Conservation (phyloP, 2,329 filamentous ascomycete genomes). For the Penicillium griseofulvum region DNA sequence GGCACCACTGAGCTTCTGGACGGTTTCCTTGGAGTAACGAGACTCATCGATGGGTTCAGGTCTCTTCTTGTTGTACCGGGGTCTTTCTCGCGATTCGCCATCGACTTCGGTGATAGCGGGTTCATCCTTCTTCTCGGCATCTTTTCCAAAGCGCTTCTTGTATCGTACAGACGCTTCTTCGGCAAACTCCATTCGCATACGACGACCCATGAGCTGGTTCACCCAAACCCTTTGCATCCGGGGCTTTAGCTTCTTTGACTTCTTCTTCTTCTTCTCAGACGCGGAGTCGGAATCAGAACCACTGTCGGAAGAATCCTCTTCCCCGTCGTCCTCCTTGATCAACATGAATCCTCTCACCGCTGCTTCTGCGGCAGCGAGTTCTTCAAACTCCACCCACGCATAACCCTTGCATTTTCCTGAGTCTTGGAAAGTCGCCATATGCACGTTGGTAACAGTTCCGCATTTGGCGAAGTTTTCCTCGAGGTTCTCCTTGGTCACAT, state of each 20-base stretch:
- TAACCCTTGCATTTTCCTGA: conserved; percentile 97
- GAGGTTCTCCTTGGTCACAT: conserved; percentile 76
- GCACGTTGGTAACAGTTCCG: conserved; percentile 76
- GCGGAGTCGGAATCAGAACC: conserved; percentile 47
- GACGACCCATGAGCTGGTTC: conserved; percentile 75
- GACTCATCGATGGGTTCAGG: conserved; percentile 40
- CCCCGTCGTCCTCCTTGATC: conserved; percentile 51
- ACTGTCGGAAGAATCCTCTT: conserved; percentile 47
- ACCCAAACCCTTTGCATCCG: conserved; percentile 69
- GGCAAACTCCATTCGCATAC: conserved; percentile 85
- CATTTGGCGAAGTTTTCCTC: conserved; percentile 79
- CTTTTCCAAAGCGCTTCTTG: conserved; percentile 89
- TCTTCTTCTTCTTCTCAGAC: conserved; percentile 32
- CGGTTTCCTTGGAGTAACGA: conserved; percentile 50
- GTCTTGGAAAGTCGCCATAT: conserved; percentile 94
- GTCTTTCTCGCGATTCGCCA: conserved; percentile 24
- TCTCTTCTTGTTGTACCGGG: conserved; percentile 26
- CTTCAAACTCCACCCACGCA: conserved; percentile 89
- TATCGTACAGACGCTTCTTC: conserved; percentile 88
- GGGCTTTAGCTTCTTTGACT: conserved; percentile 38
- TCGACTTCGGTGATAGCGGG: conserved; percentile 22
- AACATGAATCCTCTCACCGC: conserved; percentile 80
- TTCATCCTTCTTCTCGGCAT: conserved; percentile 46
- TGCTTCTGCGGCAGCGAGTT: conserved; percentile 68
- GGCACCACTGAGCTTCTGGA: conserved; percentile 68